phyloP scores from a whole-genome alignment of 2,329 filamentous ascomycete species.

The Boeremia lycopersici region DNA sequence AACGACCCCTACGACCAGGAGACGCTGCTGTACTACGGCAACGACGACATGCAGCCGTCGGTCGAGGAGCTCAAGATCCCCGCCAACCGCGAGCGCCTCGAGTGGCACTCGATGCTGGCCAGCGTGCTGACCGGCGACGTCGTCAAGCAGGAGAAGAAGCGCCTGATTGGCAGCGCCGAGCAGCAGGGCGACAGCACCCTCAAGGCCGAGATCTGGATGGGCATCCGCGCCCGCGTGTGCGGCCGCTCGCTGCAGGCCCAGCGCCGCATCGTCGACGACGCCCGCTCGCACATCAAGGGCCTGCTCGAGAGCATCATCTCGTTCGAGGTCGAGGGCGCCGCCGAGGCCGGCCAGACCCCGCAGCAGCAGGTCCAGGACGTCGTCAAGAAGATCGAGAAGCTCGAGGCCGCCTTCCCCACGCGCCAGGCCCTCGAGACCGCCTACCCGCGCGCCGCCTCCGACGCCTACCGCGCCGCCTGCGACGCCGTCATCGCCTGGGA shows the following conservation, averaged over 20 bases:
- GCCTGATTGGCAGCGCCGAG: constrained; percentile 80
- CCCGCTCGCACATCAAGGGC: constrained; percentile 72
- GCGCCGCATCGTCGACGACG: constrained; percentile 85
- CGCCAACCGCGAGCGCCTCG: constrained; percentile 84
- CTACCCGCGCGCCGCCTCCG: constrained; percentile 77
- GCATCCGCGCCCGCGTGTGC: constrained; percentile 80
- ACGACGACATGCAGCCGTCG: constrained; percentile 86
- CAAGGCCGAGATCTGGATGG: constrained; percentile 81
- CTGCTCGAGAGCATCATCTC: constrained; percentile 86
- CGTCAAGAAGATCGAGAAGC: constrained; percentile 87
- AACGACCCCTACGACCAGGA: constrained; percentile 87
- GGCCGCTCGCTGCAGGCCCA: constrained; percentile 85
- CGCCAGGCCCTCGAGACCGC: constrained; percentile 73
- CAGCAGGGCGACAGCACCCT: constrained; percentile 73
- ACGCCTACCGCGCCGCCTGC: constrained; percentile 79
- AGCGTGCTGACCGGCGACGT: constrained; percentile 96
- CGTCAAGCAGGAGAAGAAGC: constrained; percentile 96
- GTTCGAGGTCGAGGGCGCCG: constrained; percentile 93
- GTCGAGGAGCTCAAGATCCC: constrained; percentile 89
- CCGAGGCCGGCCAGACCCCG: constrained; percentile 86
- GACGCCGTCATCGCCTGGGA: constrained; percentile 94
- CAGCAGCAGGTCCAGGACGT: constrained; percentile 89
- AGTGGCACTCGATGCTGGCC: constrained; percentile 98
- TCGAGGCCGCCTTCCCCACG: constrained; percentile 84
- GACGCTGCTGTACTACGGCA: constrained; percentile 88